Base-by-base conservation (phyloP, 768 basidiomycete species). In the Coprinopsis sp. region DNA sequence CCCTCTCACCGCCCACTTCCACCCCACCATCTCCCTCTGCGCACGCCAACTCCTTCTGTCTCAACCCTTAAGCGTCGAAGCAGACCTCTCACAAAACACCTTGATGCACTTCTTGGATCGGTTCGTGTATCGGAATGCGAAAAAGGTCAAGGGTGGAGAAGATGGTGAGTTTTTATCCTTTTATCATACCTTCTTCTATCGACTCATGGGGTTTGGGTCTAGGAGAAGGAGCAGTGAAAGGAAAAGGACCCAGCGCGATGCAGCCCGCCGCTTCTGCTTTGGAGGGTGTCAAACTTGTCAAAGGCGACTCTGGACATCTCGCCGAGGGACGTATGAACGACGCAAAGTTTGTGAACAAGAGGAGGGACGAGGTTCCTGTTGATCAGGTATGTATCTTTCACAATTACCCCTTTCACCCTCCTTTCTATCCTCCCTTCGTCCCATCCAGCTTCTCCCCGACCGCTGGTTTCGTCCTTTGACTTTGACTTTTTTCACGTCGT, bases 41-140 rank as follows among this genome's bases (percentile, higher is more conserved):
- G 87, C 92, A 0, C 77, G 77, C 6, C 90, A 96, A 60, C 77
- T 99, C 10, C 76, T 97, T 39, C 58, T 70, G 1, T 77, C 75
- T 6, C 73, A 84, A 38, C 84, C 86, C 0, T 68, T 97, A 10
- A 90, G 91, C 0, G 85, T 88, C 8, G 84, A 80, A 7, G 77
- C 91, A 0, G 94, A 98, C 59, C 84, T 99, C 38, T 83, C 89
- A 8, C 82, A 92, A 47, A 93, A 96, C 68, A 94, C 93, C 1
- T 79, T 97, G 19, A 84, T 89, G 1, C 90, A 93, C 57, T 97
- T 99, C 79, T 78, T 98, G 31, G 96, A 98, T 61, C 81, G 94
- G 2, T 97, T 98, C 68, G 90, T 97, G 33, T 97, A 91, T 72
- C 91, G 93, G 65, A 97, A 98, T 62, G 84, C 93, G 1, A 98